Evolutionary conservation across 164 flowering plant genomes (phyloP).

Genomic region (Brasenia schreberi): DNA sequence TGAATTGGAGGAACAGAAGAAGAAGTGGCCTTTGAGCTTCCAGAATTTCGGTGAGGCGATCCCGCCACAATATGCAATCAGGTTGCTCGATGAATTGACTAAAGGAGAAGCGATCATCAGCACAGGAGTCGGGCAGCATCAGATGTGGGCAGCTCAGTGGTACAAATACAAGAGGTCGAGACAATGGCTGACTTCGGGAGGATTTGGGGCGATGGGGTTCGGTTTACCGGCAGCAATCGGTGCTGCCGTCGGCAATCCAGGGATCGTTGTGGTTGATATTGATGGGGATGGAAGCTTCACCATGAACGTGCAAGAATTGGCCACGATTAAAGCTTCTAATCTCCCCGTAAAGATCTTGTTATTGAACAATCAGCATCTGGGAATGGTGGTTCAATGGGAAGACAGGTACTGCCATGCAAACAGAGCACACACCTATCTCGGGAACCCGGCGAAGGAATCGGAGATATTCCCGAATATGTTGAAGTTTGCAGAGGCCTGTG

Average conservation of each 20-base stretch:
- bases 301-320: slow-evolving; percentile 13
- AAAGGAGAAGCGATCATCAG: slow-evolving; percentile 10
- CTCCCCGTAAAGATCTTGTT: slow-evolving; percentile 10
- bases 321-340: slow-evolving; percentile 3
- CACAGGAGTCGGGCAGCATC: slow-evolving; percentile 15
- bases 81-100: slow-evolving; percentile 9
- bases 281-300: slow-evolving; percentile 14
- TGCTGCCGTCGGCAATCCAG: slow-evolving; percentile 9
- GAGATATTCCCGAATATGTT: slow-evolving; percentile 53
- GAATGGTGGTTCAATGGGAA: slow-evolving; percentile 26
- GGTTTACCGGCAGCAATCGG: slow-evolving; percentile 16
- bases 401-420: slow-evolving; percentile 61
- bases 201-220: slow-evolving; percentile 16
- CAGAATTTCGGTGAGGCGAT: slow-evolving; percentile 53
- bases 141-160: slow-evolving; percentile 18
- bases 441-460: slow-evolving; percentile 40
- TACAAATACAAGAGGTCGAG: slow-evolving; percentile 8
- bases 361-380: slow-evolving; percentile 14
- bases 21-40: slow-evolving; percentile 32
- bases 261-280: slow-evolving; percentile 5
- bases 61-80: slow-evolving; percentile 20
- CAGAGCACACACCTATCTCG: slow-evolving; percentile 55
- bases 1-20: slow-evolving; percentile 43
- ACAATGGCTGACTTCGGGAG: slow-evolving; percentile 11
- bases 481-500: slow-evolving; percentile 56